Base-by-base conservation (phyloP, 2,329 filamentous ascomycete species). In the Fonsecaea pedrosoi region DNA sequence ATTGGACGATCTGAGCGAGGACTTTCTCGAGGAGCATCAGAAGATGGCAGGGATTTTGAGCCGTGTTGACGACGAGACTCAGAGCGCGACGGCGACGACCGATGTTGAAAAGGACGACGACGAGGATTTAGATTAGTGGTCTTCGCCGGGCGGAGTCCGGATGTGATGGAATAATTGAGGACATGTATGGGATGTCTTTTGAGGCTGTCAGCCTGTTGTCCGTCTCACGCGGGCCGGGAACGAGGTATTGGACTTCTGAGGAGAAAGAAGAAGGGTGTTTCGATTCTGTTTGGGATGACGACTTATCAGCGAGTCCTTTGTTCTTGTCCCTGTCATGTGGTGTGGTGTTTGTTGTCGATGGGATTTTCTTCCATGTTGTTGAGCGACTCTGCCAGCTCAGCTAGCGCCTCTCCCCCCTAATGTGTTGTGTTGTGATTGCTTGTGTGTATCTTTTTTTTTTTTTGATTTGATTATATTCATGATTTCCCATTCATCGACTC, bases 1-100 rank as follows among this genome's bases (percentile, higher is more conserved):
- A 30, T 48, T 74, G 37, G 64, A 72, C 45, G 76, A 77, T 54
- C 74, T 81, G 54, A 81, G 78, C 70, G 80, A 81, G 65, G 80
- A 79, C 67, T 80, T 80, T 76, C 76, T 80, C 45, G 78, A 79
- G 65, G 80, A 82, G 62, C 77, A 82, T 69, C 62, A 71, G 66
- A 62, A 61, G 42, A 69, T 72, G 69, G 71, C 71, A 10, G 54
- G 35, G 15, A 70, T 62, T 8, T 62, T 72, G 62, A 70, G 62
- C 53, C 62, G 63, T 4, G 69, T 70, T 15, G 64, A 66, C 32
- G 66, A 70, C 55, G 25, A 54, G 15, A 69, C 63, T 10, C 45
- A 61, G 34, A 58, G 25, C 25, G 25, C 25, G 25, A 25, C 50
- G 13, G 48, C 5, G 6, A 64, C 48, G 10, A 42, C 59, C 30